Base-by-base conservation (phyloP, 2,329 filamentous ascomycete genomes). In the Phaeosphaeriaceae sp. region DNA sequence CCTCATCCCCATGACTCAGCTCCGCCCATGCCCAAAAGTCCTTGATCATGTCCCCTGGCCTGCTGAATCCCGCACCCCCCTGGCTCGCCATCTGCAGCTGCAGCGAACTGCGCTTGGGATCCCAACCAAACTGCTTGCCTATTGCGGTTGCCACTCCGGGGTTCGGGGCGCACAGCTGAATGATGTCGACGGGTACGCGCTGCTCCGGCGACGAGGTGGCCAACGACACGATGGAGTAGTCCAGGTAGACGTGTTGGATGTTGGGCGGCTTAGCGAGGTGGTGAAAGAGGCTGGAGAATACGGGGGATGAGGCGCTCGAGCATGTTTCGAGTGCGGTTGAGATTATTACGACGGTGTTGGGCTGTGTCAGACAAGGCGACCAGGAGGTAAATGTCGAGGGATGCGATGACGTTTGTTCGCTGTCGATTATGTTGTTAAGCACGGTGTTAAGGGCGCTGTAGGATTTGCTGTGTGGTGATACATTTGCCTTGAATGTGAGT, bases 1-100 rank as follows among this genome's bases (percentile, higher is more conserved):
- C 60, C 3, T 30, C 35, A 5, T 64, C 56, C 35, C 58, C 58
- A 7, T 53, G 35, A 10, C 54, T 30, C 6, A 71, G 53, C 51
- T 73, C 72, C 9, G 71, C 66, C 71, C 72, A 75, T 3, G 67
- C 70, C 69, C 71, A 70, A 42, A 72, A 72, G 21, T 73, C 72
- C 21, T 65, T 61, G 9, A 69, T 55, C n/a, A 73, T 54, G 49
- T 75, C 71, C 11, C 71, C 70, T 7, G 72, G 67, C 13, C 30
- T 30, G 40, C 63, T 68, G 54, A 72, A 75, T 4, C 58, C 59
- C 26, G 60, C 67, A 6, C 67, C 55, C 9, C 60, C 63, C 17
- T 48, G 52, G 19, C 54, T 59, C 19, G 61, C 56, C 50, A 69
- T 58, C 24, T 68, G 67, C 10, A 60, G 24, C 1, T 65, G 64